phyloP scores from a whole-genome alignment of 2,329 filamentous ascomycete species.

The Verticillium longisporum region DNA sequence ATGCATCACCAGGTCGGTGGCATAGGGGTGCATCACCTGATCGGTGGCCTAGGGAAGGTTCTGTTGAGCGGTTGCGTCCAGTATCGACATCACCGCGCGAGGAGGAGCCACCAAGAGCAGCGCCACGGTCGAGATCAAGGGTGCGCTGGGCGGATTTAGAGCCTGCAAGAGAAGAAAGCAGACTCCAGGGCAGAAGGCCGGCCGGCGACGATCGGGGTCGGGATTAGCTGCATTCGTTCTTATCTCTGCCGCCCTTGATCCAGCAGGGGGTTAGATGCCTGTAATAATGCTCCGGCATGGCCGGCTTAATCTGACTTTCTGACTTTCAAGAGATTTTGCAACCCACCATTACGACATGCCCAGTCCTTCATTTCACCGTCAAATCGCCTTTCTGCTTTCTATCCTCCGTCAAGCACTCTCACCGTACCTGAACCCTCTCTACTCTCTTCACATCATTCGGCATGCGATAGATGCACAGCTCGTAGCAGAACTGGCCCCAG shows the following conservation, averaged over 20 bases:
- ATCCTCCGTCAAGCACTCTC: neutral
- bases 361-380: neutral
- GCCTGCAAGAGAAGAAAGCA: neutral
- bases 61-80: neutral
- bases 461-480: constrained; percentile 58
- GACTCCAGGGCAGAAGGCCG: neutral
- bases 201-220: neutral
- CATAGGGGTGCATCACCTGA: neutral
- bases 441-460: constrained; percentile 51
- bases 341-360: neutral
- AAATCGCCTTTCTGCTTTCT: neutral
- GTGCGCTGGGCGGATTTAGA: neutral
- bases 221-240: neutral
- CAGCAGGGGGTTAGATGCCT: neutral
- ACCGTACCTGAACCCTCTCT: constrained; percentile 27
- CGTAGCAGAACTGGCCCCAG: constrained; percentile 70
- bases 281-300: too few relatives aligned
- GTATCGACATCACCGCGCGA: neutral
- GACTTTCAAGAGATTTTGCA: neutral
- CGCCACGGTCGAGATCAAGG: neutral
- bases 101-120: neutral
- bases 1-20: neutral
- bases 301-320: too few relatives aligned
- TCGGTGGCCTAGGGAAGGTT: neutral
- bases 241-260: neutral